A percentile compares a stretch with the other conserved stretches of the same genome.
phyloP scores from a whole-genome alignment of 2,329 filamentous ascomycete genomes.

The Penicillium thymicola region DNA sequence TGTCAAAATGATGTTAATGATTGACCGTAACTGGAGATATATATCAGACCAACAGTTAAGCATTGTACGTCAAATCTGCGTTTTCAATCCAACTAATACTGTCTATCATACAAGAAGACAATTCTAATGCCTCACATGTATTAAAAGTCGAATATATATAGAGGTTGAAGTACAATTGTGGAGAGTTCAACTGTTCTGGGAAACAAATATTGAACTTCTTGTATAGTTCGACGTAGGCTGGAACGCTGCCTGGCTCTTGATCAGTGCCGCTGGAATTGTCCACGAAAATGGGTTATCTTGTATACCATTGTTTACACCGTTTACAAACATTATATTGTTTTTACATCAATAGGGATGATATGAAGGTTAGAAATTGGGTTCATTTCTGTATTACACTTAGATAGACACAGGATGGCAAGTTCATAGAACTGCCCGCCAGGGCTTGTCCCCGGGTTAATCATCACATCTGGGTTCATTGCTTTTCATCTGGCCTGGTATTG shows the following conservation, averaged over 20 bases:
- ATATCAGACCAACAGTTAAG: background rate
- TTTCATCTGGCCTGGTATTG: slow-evolving; percentile 22
- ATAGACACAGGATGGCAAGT: slow-evolving; percentile 4
- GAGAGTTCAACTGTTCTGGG: background rate
- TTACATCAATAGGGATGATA: background rate
- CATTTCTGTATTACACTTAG: slow-evolving; percentile 5
- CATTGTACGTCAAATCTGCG: background rate
- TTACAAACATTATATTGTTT: no score
- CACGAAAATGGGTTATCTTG: background rate
- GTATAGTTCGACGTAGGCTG: background rate
- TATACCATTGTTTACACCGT: background rate
- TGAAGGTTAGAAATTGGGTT: background rate
- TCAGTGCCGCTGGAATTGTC: background rate
- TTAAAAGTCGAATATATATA: no score
- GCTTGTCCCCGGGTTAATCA: slow-evolving; percentile 21
- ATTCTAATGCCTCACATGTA: no score
- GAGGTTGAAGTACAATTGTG: background rate
- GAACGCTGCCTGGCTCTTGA: background rate
- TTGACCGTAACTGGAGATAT: background rate
- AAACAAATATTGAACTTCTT: background rate
- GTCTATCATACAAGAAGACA: background rate
- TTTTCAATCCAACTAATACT: background rate
- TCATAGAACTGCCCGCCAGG: slow-evolving; percentile 4
- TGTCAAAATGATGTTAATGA: background rate
- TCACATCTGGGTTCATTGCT: slow-evolving; percentile 34